Percentiles rank a stretch among this genome's conserved stretches.
Conservation (phyloP, 129 eudicot species). For the Glebionis coronaria region DNA sequence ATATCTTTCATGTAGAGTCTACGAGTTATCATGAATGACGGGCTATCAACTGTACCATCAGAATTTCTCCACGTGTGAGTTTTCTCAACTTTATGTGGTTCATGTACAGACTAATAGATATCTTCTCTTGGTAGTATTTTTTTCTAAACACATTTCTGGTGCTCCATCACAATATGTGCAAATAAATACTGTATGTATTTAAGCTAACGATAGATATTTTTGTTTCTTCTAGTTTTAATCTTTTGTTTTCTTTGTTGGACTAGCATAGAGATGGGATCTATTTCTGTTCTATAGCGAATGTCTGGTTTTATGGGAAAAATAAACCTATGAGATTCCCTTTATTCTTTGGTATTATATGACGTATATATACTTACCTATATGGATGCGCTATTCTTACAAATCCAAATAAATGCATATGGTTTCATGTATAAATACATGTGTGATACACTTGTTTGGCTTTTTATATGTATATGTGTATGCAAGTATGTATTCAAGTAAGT, state of each 20-base stretch:
- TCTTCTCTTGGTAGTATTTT: neutral
- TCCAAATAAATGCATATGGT: too few relatives aligned
- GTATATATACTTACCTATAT: too few relatives aligned
- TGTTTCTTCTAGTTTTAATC: neutral
- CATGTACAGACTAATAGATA: neutral
- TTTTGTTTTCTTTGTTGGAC: slow-evolving; percentile 1
- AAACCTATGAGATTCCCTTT: too few relatives aligned
- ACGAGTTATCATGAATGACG: slow-evolving; percentile 96
- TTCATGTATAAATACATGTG: too few relatives aligned
- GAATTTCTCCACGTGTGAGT: slow-evolving; percentile 88
- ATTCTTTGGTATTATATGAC: too few relatives aligned
- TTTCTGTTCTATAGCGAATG: neutral
- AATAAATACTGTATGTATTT: slow-evolving; percentile 3
- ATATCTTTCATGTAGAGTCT: slow-evolving; percentile 58
- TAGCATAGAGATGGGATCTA: neutral
- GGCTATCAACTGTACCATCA: slow-evolving; percentile 81
- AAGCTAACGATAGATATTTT: neutral
- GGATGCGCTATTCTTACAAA: too few relatives aligned
- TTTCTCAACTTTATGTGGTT: slow-evolving; percentile 5
- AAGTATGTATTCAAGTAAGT: too few relatives aligned
- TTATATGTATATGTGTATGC: too few relatives aligned
- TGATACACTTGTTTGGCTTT: too few relatives aligned
- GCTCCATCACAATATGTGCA: slow-evolving; percentile 7
- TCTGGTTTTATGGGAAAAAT: neutral
- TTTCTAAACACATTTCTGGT: slow-evolving; percentile 9